A percentile compares a stretch with the other conserved stretches of the same genome.
phyloP scores from a whole-genome alignment of 106 monocot species.

The Iris macrosiphon region DNA sequence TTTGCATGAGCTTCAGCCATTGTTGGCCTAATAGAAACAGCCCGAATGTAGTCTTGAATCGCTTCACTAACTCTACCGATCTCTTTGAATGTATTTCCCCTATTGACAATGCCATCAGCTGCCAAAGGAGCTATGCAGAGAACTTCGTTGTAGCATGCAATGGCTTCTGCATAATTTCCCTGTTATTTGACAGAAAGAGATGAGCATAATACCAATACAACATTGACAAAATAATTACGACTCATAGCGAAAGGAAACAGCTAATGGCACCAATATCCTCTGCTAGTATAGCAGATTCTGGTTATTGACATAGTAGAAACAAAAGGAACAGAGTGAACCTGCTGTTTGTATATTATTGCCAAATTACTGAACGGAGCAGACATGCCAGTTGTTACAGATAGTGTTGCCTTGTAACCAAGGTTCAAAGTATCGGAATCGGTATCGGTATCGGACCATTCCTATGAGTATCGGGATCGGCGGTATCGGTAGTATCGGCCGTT shows the following conservation, averaged over 20 bases:
- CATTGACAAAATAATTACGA: no score
- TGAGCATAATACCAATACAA: no score
- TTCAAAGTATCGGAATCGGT: no score
- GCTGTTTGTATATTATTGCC: constrained; percentile 92
- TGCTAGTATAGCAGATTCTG: no score
- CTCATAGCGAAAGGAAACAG: no score
- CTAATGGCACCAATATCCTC: no score
- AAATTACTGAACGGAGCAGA: constrained; percentile 96
- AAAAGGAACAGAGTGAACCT: constrained; percentile 39
- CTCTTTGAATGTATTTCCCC: constrained; percentile 96
- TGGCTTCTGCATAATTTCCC: constrained; percentile 91
- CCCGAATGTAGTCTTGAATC: constrained; percentile 88
- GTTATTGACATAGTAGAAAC: no score
- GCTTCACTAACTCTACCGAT: constrained; percentile 92
- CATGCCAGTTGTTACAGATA: constrained; percentile 79
- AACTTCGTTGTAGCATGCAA: constrained; percentile 94
- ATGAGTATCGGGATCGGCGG: no score
- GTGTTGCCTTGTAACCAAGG: constrained; percentile 85
- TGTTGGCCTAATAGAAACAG: constrained; percentile 73
- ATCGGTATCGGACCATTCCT: no score
- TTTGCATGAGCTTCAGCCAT: constrained; percentile 99
- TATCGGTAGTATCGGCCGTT: no score
- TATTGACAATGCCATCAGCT: constrained; percentile 95
- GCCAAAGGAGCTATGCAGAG: constrained; percentile 91
- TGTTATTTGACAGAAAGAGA: constrained; percentile 13